A percentile compares a stretch with the other conserved stretches of the same genome.
Conservation (phyloP, 306 rosid genomes). For the Acacia crassicarpa region DNA sequence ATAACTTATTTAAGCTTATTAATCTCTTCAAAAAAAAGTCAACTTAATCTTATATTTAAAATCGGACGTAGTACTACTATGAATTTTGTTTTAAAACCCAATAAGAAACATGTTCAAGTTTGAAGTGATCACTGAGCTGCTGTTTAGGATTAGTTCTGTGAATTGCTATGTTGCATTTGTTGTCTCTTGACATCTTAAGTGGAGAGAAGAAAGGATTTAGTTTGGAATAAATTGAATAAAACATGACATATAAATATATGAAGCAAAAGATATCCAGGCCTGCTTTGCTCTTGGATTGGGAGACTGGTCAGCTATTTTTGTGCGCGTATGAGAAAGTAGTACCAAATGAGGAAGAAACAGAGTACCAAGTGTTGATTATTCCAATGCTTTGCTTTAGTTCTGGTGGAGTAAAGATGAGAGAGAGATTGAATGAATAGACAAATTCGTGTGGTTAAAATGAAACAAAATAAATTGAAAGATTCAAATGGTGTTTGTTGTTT, state of each 20-base stretch:
- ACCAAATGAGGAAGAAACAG: not conserved
- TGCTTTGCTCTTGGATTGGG: not conserved
- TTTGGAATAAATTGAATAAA: not conserved
- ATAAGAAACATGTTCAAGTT: not conserved
- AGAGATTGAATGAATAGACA: not conserved
- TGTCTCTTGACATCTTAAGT: not conserved
- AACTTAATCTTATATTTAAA: rapidly evolving
- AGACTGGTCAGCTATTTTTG: not conserved
- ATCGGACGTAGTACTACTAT: too few relatives aligned
- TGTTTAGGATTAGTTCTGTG: not conserved
- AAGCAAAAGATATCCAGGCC: not conserved
- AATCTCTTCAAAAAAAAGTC: too few relatives aligned
- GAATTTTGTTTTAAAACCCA: not conserved
- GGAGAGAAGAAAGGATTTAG: not conserved
- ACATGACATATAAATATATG: not conserved
- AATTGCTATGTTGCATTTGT: not conserved
- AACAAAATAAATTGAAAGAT: not conserved
- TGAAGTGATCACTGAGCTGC: not conserved
- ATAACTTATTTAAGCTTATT: too few relatives aligned
- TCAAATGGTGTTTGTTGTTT: not conserved
- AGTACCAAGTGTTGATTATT: not conserved
- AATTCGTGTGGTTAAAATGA: not conserved
- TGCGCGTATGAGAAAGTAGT: not conserved
- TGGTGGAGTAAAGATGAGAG: not conserved
- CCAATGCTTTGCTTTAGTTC: not conserved